Conservation (phyloP, 768 basidiomycete genomes). For the Lactifluus hygrophoroides region DNA sequence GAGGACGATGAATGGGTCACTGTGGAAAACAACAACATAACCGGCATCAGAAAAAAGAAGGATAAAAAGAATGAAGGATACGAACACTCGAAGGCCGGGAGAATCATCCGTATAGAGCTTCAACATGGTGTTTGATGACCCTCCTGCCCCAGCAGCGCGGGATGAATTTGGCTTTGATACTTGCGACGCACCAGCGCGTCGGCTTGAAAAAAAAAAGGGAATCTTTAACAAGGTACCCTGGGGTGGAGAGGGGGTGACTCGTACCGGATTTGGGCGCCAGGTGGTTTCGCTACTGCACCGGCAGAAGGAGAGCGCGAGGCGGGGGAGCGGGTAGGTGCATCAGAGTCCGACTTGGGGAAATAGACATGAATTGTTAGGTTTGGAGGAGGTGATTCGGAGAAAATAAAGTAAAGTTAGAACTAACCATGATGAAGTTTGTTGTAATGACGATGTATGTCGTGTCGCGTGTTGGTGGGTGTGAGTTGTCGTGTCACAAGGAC, state of each 20-base stretch:
- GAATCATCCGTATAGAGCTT: conserved; percentile 98
- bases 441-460: neutral
- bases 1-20: conserved; percentile 94
- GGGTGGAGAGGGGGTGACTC: conserved; percentile 20
- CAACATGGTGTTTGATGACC: conserved; percentile 97
- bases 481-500: neutral
- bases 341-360: conserved; percentile 64
- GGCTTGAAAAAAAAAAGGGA: conserved; percentile 34
- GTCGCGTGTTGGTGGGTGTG: neutral
- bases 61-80: conserved; percentile 22
- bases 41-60: neutral
- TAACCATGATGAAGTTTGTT: no score
- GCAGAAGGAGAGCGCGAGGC: conserved; percentile 31
- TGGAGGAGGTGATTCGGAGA: neutral
- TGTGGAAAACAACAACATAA: conserved; percentile 26
- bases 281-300: conserved; percentile 57
- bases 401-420: neutral
- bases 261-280: conserved; percentile 76
- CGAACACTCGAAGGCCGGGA: conserved; percentile 93
- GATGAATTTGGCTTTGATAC: conserved; percentile 74
- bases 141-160: conserved; percentile 90
- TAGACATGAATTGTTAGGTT: neutral
- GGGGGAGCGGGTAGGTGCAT: conserved; percentile 43
- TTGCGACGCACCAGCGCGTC: conserved; percentile 61
- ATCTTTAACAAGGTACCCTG: no score